Conservation (phyloP, 805 yeast genomes). For the Cyberlindnera saturnus region DNA sequence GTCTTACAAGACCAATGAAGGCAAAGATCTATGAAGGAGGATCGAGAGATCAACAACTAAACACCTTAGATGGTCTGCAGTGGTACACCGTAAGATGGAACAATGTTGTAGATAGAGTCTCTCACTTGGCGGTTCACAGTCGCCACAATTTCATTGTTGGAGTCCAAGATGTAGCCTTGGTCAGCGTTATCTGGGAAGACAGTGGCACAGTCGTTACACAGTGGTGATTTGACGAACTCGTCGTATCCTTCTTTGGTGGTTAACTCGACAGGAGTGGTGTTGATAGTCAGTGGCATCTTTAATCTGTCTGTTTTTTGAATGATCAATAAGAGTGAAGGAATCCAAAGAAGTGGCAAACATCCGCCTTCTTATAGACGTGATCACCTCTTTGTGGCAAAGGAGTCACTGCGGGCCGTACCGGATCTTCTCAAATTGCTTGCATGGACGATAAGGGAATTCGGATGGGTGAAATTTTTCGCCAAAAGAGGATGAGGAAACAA, state of each 20-base stretch:
- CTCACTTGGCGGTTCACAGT: conserved; percentile 33
- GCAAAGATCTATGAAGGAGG: neutral
- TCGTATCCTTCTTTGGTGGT: conserved; percentile 34
- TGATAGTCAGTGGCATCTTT: conserved; percentile 9
- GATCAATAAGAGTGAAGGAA: no score
- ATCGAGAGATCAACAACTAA: neutral
- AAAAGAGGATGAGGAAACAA: no score
- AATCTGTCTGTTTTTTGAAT: neutral
- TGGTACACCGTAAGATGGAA: conserved; percentile 9
- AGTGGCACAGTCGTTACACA: conserved; percentile 25
- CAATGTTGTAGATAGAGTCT: conserved; percentile 22
- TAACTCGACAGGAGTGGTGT: conserved; percentile 33
- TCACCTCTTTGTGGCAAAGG: no score
- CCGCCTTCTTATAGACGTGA: no score
- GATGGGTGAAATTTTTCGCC: no score
- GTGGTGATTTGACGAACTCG: conserved; percentile 31
- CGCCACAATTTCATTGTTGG: conserved; percentile 31
- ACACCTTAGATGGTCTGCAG: neutral
- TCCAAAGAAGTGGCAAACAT: no score
- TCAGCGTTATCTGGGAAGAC: conserved; percentile 32
- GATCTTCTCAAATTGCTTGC: no score
- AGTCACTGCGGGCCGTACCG: no score
- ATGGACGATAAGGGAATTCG: no score
- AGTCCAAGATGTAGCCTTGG: conserved; percentile 29
- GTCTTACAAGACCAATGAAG: neutral